Percentiles rank a stretch among this genome's conserved stretches.
Conservation (phyloP, 2,329 filamentous ascomycete species). For the Colletotrichum viniferum region DNA sequence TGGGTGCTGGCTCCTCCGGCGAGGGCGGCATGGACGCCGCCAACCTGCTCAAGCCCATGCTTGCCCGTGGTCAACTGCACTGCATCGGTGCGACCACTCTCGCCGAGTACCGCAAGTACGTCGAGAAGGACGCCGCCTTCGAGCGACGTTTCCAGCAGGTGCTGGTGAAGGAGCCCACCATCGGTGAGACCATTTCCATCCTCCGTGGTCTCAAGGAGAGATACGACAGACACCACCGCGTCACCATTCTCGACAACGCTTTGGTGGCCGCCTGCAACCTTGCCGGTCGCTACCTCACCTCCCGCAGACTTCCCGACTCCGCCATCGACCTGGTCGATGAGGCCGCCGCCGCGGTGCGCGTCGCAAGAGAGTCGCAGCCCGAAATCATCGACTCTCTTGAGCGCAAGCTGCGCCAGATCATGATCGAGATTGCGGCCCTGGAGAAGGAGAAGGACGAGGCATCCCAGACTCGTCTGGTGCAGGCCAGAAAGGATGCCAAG, state of each 20-base stretch:
- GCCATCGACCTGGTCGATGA: slow-evolving; percentile 97
- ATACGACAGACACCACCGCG: slow-evolving; percentile 97
- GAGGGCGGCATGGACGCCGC: slow-evolving; percentile 99
- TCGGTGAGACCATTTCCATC: slow-evolving; percentile 93
- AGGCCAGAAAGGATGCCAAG: slow-evolving; percentile 87
- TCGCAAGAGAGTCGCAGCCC: slow-evolving; percentile 93
- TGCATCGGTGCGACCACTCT: slow-evolving; percentile 98
- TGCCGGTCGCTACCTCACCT: slow-evolving; percentile 91
- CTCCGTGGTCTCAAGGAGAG: slow-evolving; percentile 97
- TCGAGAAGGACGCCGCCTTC: slow-evolving; percentile 97
- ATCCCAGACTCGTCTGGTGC: slow-evolving; percentile 79
- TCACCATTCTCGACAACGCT: slow-evolving; percentile 92
- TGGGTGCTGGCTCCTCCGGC: slow-evolving; percentile 93
- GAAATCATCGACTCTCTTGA: slow-evolving; percentile 96
- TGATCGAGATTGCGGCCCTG: slow-evolving; percentile 96
- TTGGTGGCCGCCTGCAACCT: slow-evolving; percentile 91
- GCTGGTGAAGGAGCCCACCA: slow-evolving; percentile 89
- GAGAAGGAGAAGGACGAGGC: slow-evolving; percentile 94
- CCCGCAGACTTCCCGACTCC: slow-evolving; percentile 89
- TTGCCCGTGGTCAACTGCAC: slow-evolving; percentile 94
- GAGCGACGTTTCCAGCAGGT: slow-evolving; percentile 99
- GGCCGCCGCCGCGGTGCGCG: slow-evolving; percentile 93
- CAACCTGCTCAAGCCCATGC: slow-evolving; percentile 97
- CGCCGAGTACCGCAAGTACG: slow-evolving; percentile 96
- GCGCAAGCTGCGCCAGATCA: slow-evolving; percentile 84